A percentile compares a stretch with the other conserved stretches of the same genome.
Conservation (phyloP, 805 yeast genomes). For the Starmera pachycereana region DNA sequence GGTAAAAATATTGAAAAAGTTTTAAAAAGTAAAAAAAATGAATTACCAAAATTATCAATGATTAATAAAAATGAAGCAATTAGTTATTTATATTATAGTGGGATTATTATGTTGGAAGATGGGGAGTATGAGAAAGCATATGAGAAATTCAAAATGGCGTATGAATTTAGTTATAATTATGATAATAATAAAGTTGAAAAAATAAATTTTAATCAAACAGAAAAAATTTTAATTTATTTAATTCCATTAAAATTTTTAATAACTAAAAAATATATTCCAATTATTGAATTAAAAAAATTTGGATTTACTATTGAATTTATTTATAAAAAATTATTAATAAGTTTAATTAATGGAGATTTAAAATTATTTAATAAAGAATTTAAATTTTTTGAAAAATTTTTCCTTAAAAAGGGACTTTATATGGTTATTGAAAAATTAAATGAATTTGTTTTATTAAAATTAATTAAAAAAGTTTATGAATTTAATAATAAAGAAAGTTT, state of each 20-base stretch:
- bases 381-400: slow-evolving; percentile 32
- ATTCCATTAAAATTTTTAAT: slow-evolving; percentile 53
- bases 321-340: slow-evolving; percentile 19
- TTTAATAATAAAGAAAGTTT: slow-evolving; percentile 19
- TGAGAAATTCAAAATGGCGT: slow-evolving; percentile 41
- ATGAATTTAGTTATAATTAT: slow-evolving; percentile 6
- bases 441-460: slow-evolving; percentile 36
- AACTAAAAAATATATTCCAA: slow-evolving; percentile 36
- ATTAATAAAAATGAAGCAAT: slow-evolving; percentile 45
- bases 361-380: slow-evolving; percentile 36
- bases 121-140: slow-evolving; percentile 45
- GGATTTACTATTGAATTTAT: slow-evolving; percentile 37
- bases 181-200: not conserved
- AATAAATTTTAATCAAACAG: slow-evolving; percentile 13
- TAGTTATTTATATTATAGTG: slow-evolving; percentile 58
- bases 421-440: slow-evolving; percentile 45
- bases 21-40: slow-evolving; percentile 38
- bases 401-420: slow-evolving; percentile 52
- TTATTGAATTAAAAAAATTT: slow-evolving; percentile 26
- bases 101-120: slow-evolving; percentile 56
- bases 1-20: slow-evolving; percentile 71
- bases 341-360: slow-evolving; percentile 44
- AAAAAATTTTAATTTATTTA: slow-evolving; percentile 41
- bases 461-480: slow-evolving; percentile 31
- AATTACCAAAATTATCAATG: slow-evolving; percentile 38